These are phyloP conservation scores for Naganishia friedmannii DNA, from an alignment of 768 basidiomycete genomes.

Conservation along the genomic window DNA sequence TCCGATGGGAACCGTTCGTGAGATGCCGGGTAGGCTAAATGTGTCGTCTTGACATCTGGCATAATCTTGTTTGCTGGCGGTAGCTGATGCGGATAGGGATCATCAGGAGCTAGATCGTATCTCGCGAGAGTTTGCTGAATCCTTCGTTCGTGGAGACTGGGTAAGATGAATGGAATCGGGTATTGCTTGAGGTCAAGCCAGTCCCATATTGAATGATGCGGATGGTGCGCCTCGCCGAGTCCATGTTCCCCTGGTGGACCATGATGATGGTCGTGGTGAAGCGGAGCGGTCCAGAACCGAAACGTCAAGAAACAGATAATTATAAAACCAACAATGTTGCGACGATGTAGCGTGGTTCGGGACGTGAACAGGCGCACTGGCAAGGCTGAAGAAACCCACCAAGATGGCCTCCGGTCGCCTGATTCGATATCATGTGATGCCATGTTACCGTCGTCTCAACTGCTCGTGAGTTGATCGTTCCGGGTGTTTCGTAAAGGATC, in stretches of 20 bases:
- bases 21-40: conserved; percentile 4
- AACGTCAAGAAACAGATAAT: not conserved
- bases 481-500: too few relatives aligned
- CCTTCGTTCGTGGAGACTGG: not conserved
- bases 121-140: not conserved
- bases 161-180: not conserved
- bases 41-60: conserved; percentile 16
- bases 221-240: not conserved
- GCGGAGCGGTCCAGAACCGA: not conserved
- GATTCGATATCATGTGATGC: conserved; percentile 2
- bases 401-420: not conserved
- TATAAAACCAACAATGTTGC: not conserved
- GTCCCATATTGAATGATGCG: not conserved
- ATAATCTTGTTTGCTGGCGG: conserved; percentile 1
- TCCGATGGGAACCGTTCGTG: conserved; percentile 23
- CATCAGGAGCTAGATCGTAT: conserved; percentile 24
- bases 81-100: conserved; percentile 24
- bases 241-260: not conserved
- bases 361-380: not conserved
- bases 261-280: not conserved
- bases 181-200: not conserved
- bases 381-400: not conserved
- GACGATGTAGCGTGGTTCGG: not conserved
- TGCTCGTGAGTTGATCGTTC: not conserved
- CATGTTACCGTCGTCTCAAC: not conserved